Evolutionary conservation across 129 eudicot species (phyloP).

Genomic region (Arctium minus): DNA sequence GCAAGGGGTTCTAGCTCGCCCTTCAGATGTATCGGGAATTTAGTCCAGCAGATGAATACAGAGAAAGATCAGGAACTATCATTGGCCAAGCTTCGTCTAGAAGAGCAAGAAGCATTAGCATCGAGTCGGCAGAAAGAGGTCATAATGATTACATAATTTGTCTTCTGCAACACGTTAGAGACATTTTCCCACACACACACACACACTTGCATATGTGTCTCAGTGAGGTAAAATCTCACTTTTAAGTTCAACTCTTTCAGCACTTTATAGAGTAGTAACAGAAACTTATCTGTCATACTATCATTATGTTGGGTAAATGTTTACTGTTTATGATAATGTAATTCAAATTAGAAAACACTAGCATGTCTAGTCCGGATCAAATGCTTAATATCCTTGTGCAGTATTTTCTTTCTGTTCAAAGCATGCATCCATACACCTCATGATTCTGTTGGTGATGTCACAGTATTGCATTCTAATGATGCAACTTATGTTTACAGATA

Average conservation of each 20-base stretch:
- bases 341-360: neutral
- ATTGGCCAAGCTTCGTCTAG: constrained; percentile 48
- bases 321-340: neutral
- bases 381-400: neutral
- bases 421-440: neutral
- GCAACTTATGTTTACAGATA: constrained; percentile 39
- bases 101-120: constrained; percentile 68
- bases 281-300: neutral
- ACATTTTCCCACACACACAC: neutral
- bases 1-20: constrained; percentile 89
- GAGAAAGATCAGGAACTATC: constrained; percentile 81
- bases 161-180: neutral
- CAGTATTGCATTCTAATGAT: neutral
- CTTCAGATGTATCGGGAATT: constrained; percentile 73
- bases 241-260: neutral
- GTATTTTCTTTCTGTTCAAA: neutral
- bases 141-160: neutral
- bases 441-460: neutral
- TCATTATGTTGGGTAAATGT: neutral
- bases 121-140: constrained; percentile 81
- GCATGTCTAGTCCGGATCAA: neutral
- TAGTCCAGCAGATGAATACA: constrained; percentile 81
- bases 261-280: neutral
- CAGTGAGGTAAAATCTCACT: neutral
- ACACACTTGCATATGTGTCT: neutral